A percentile compares a stretch with the other conserved stretches of the same genome.
These are phyloP conservation scores for Rhizophagus clarus DNA, from an alignment of 192 early-diverging fungal species.

Conservation along the genomic window DNA sequence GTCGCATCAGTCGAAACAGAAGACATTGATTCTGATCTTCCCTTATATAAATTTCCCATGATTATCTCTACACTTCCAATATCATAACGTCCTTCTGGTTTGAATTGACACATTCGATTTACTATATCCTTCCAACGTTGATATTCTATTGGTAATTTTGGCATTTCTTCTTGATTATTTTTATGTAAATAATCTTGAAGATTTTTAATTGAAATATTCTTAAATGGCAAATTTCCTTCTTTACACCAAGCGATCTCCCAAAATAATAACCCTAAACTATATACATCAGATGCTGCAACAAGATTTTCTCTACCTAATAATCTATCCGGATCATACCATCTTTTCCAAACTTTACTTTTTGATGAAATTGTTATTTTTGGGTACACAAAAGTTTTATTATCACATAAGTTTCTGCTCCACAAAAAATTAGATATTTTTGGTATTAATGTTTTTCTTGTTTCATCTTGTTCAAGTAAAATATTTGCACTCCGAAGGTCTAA, in stretches of 20 bases:
- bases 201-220: not conserved
- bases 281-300: not conserved
- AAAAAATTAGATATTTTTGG: not conserved
- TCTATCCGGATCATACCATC: not conserved
- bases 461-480: not conserved
- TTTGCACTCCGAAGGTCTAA: not conserved
- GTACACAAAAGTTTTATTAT: not conserved
- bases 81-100: not conserved
- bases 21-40: not conserved
- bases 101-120: not conserved
- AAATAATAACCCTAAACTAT: not conserved
- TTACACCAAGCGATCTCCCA: not conserved
- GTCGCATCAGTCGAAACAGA: too few relatives aligned
- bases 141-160: not conserved
- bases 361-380: not conserved
- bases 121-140: not conserved
- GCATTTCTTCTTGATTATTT: not conserved
- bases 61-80: not conserved
- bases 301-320: not conserved
- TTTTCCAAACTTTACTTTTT: not conserved
- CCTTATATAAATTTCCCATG: not conserved
- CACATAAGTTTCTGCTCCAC: not conserved
- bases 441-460: not conserved
- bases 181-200: not conserved
- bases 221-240: not conserved